Evolutionary conservation across 306 rosid genomes (phyloP).

Genomic region (Citrullus colocynthis): DNA sequence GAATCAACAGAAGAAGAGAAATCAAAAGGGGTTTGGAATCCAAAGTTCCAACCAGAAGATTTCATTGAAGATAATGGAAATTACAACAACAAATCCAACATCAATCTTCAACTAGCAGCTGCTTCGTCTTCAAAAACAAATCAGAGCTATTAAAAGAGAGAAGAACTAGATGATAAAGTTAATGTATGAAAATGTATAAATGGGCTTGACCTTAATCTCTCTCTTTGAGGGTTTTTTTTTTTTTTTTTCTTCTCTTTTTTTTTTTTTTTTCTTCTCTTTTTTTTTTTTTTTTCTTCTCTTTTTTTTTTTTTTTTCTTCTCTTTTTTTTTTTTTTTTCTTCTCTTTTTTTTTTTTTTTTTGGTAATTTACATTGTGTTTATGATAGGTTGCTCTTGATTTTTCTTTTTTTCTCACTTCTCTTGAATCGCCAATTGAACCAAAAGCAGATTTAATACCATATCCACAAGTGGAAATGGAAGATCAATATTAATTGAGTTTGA

Average conservation of each 20-base stretch:
- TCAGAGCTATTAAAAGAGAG: neutral
- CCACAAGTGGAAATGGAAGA: too few relatives aligned
- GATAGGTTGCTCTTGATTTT: neutral
- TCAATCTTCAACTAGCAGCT: neutral
- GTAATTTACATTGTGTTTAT: neutral
- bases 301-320: neutral
- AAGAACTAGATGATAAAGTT: neutral
- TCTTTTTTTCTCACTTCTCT: neutral
- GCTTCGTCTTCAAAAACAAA: neutral
- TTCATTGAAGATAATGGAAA: slow-evolving; percentile 19
- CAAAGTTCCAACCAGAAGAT: slow-evolving; percentile 61
- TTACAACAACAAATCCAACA: neutral
- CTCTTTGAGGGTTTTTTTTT: neutral
- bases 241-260: neutral
- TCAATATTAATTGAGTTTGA: too few relatives aligned
- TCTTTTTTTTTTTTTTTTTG: neutral
- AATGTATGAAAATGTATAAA: neutral
- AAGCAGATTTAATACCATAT: too few relatives aligned
- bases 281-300: neutral
- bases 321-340: neutral
- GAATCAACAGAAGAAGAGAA: slow-evolving; percentile 4
- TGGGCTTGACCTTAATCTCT: slow-evolving; percentile 8
- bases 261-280: neutral
- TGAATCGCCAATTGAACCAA: too few relatives aligned
- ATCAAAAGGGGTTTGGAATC: slow-evolving; percentile 39